Evolutionary conservation across 805 yeast species (phyloP), one percentile per base, ranked within the genome.

Genomic region (Candida qinlingensis): DNA sequence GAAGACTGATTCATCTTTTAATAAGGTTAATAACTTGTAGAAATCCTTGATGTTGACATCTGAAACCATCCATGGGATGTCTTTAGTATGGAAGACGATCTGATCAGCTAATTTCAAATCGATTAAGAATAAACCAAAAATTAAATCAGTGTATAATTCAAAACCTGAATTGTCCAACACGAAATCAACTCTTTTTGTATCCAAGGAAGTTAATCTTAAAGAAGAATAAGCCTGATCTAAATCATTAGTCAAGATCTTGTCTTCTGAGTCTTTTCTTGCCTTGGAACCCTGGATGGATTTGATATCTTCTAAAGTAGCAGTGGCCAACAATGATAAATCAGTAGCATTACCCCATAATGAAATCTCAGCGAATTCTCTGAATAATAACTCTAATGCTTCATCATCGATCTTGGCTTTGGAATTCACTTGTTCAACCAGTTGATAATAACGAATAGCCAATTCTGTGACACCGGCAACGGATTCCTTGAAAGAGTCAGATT

Each of bases 281-380:
- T 85, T 89, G 10, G 85, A 87, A 39, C 97, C 97, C 71, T 94
- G 99, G 37, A 89, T 80, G 6, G 92, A 81, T 66, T 88, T 86
- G 59, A 94, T 85, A 55, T 94, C 97, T 42, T 91, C 97, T 30
- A 89, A 64, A 7, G 90, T 81, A n/a, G 92, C 89, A 50, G 87
- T 90, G 4, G 95, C 91, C 53, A 94, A 73, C 46, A 95, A 71
- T 0, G 97, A 89, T 61, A 94, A 75, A 66, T 94, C 99, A 4
- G 97, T 88, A 19, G 98, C 97, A 66, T 94, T 94, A 29, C 99
- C 99, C 99, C 99, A 94, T 46, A 94, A 69, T 0, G 97, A 87
- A 47, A 92, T 79, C 62, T 90, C 96, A 39, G 87, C 68, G 53
- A 91, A 86, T 64, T 94, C 99, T 52, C 74, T 78, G 72, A 90